Evolutionary conservation across 257 asterid species (phyloP).

Genomic region (Ballota nigra): DNA sequence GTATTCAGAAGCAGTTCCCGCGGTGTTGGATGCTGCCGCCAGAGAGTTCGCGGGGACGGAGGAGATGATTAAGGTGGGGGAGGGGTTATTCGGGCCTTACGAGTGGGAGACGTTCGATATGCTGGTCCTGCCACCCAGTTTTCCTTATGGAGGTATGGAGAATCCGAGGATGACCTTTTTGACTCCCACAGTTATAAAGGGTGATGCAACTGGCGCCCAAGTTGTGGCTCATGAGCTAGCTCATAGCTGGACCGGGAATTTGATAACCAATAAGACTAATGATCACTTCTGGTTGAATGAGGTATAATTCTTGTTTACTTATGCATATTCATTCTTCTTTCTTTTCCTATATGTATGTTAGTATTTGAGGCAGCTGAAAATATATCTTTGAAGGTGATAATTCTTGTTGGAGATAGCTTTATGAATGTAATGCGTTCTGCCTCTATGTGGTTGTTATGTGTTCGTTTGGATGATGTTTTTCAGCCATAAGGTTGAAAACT

Average conservation of each 20-base stretch:
- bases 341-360: background rate
- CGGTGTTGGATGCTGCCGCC: conserved; percentile 70
- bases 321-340: background rate
- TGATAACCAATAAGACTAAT: conserved; percentile 91
- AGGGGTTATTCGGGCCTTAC: conserved; percentile 79
- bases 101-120: conserved; percentile 98
- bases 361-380: conserved; percentile 11
- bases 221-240: conserved; percentile 99
- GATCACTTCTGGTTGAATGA: conserved; percentile 99
- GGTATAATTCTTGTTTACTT: conserved; percentile 41
- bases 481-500: background rate
- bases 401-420: background rate
- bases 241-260: conserved; percentile 98
- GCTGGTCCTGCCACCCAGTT: conserved; percentile 95
- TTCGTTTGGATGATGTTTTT: background rate
- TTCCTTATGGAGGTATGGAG: conserved; percentile 97
- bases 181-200: conserved; percentile 93
- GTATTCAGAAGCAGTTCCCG: conserved; percentile 57
- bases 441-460: background rate
- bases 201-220: conserved; percentile 83
- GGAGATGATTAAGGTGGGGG: conserved; percentile 90
- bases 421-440: background rate
- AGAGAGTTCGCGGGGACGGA: conserved; percentile 85
- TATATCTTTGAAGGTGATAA: background rate
- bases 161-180: conserved; percentile 92